Evolutionary conservation across 2,329 filamentous ascomycete genomes (phyloP).

Genomic region (Myriosclerotinia curreyana): DNA sequence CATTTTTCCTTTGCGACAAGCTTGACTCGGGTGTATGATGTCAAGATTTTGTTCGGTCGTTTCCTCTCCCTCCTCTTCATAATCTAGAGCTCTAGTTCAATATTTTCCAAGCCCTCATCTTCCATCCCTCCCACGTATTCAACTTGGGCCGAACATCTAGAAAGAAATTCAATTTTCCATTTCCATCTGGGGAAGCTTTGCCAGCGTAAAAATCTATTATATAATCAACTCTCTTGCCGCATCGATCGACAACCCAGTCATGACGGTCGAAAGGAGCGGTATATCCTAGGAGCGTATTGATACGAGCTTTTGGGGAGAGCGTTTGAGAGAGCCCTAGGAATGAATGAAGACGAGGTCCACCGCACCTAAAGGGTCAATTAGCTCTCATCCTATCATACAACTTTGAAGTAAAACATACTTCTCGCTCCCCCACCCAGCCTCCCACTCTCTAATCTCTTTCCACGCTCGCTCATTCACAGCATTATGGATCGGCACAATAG

Average conservation of each 20-base stretch:
- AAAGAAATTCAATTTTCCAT: constrained; percentile 58
- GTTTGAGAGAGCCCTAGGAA: constrained; percentile 71
- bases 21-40: constrained; percentile 83
- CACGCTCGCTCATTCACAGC: constrained; percentile 97
- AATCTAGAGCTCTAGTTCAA: constrained; percentile 46
- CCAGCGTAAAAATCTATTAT: constrained; percentile 98
- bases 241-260: constrained; percentile 95
- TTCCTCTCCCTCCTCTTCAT: constrained; percentile 39
- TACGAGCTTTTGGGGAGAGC: constrained; percentile 77
- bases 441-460: constrained; percentile 89
- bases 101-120: constrained; percentile 58
- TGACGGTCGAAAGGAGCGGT: constrained; percentile 90
- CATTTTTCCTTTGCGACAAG: constrained; percentile 82
- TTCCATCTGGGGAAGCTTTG: constrained; percentile 42
- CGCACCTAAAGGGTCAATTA: constrained; percentile 49
- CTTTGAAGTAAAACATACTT: constrained; percentile 45
- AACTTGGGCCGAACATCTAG: constrained; percentile 67
- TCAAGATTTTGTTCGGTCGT: constrained; percentile 80
- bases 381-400: background rate
- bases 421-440: constrained; percentile 63
- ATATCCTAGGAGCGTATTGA: constrained; percentile 86
- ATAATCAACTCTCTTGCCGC: constrained; percentile 82
- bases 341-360: constrained; percentile 75
- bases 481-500: constrained; percentile 96
- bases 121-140: constrained; percentile 64